These are phyloP conservation scores for Jimgerdemannia lactiflua DNA, from an alignment of 192 early-diverging fungal species.

Conservation along the genomic window DNA sequence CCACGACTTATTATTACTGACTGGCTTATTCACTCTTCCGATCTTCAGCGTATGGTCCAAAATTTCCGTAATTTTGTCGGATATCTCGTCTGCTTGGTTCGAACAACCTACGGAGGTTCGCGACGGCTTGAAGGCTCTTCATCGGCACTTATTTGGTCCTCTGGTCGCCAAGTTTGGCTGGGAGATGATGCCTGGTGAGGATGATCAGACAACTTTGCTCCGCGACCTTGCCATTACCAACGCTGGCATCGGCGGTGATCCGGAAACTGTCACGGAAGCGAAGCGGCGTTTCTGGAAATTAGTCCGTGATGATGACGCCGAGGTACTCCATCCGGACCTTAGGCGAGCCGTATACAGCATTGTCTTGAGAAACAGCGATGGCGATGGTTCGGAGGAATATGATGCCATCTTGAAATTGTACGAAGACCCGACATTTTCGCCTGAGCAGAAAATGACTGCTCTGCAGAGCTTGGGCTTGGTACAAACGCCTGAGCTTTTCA, in stretches of 20 bases:
- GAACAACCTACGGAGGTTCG: constrained; percentile 56
- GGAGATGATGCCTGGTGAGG: constrained; percentile 68
- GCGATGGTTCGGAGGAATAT: constrained; percentile 50
- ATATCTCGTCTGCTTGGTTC: constrained; percentile 65
- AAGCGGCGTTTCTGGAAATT: constrained; percentile 66
- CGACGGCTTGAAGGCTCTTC: constrained; percentile 63
- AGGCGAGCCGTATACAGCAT: constrained; percentile 69
- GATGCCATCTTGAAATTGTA: constrained; percentile 62
- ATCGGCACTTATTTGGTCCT: constrained; percentile 69
- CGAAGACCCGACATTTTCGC: constrained; percentile 51
- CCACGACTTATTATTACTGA: too few relatives aligned
- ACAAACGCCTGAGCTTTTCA: too few relatives aligned
- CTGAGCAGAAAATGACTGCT: constrained; percentile 72
- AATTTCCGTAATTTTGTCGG: constrained; percentile 53
- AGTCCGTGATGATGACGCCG: constrained; percentile 57
- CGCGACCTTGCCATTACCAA: constrained; percentile 72
- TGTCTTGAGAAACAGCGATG: constrained; percentile 60
- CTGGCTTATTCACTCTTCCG: too few relatives aligned
- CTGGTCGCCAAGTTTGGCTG: constrained; percentile 75
- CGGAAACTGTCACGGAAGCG: constrained; percentile 59
- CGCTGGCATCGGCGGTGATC: constrained; percentile 72
- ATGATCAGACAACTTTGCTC: constrained; percentile 69
- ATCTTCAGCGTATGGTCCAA: constrained; percentile 58
- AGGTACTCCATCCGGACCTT: constrained; percentile 72
- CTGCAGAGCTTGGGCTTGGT: background rate